A percentile compares a stretch with the other conserved stretches of the same genome.
phyloP scores from a whole-genome alignment of 2,329 filamentous ascomycete species.

The Calonectria multiphialidica region DNA sequence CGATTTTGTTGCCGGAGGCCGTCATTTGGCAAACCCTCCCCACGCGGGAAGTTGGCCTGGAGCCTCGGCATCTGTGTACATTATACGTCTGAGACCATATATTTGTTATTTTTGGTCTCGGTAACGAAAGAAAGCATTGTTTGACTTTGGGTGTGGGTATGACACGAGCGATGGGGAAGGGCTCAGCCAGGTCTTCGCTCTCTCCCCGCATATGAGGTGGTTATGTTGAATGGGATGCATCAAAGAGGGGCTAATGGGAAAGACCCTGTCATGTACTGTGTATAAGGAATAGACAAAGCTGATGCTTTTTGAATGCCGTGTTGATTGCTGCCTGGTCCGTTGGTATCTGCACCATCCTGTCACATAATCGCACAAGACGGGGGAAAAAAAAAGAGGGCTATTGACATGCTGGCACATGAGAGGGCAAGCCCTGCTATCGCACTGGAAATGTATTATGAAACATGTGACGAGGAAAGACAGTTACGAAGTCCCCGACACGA shows the following conservation, averaged over 20 bases:
- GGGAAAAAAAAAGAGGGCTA: background rate
- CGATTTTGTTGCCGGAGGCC: slow-evolving; percentile 6
- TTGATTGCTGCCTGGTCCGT: background rate
- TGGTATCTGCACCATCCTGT: background rate
- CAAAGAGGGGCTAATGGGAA: slow-evolving; percentile 33
- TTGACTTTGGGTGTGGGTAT: slow-evolving; percentile 29
- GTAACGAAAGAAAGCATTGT: slow-evolving; percentile 29
- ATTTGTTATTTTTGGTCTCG: slow-evolving; percentile 30
- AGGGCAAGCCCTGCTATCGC: background rate
- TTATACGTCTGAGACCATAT: slow-evolving; percentile 38
- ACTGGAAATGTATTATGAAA: background rate
- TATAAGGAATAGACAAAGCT: slow-evolving; percentile 49
- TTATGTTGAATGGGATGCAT: slow-evolving; percentile 40
- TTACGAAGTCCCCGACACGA: background rate
- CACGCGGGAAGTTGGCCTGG: background rate
- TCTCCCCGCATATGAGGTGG: slow-evolving; percentile 25
- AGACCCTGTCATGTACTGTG: slow-evolving; percentile 45
- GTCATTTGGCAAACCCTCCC: background rate
- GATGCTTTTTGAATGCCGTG: slow-evolving; percentile 29
- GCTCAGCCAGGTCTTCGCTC: slow-evolving; percentile 16
- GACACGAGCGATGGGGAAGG: slow-evolving; percentile 15
- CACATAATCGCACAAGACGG: background rate
- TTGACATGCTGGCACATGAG: background rate
- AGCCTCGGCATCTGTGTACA: slow-evolving; percentile 42
- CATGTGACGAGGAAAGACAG: background rate